Evolutionary conservation across 2,329 filamentous ascomycete species (phyloP), one percentile per base, ranked within the genome.

Genomic region (Trichophyton mentagrophytes): DNA sequence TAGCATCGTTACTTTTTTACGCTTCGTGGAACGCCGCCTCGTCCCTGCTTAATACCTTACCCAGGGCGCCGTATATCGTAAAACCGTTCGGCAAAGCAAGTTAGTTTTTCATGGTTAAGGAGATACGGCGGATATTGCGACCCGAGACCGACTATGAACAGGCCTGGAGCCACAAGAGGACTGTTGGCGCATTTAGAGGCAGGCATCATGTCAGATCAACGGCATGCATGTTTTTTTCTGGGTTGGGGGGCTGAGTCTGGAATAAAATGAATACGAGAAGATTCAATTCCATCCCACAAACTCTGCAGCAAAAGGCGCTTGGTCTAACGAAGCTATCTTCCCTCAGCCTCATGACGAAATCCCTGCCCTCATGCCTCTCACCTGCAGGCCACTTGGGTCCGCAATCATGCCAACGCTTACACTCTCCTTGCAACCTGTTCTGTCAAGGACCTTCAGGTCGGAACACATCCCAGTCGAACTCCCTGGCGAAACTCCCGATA

Each of bases 361-460:
- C 33, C 33, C 11, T 38, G 33, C 9, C 11, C 3, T 13, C 33
- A 38, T 38, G 33, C 33, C 11, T 38, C 11, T 38, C 33, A 13
- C 33, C 9, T 13, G 33, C 33, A 13, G 9, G 33, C 33, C 33
- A 13, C 9, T 38, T 38, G 27, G 6, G 27, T 30, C 64, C 69
- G 8, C 70, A 77, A 59, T 67, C 68, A n/a, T 80, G 78, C 61
- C 64, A 64, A 6, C 68, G 74, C 17, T 67, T 68, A 0, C 68
- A 63, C 9, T 65, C 70, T 9, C 69, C 70, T 3, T 80, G 78
- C 59, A 64, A 69, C 2, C 78, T 13, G 15, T 56, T 7, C 3
- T 56, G 1, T 33, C 51, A 3, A 33, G 36, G 36, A 11, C 7
- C 25, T 36, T 56, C 8, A 30, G 13, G 7, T 33, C 51, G 22